These are phyloP conservation scores for Aspergillus sclerotiicarbonarius DNA, from an alignment of 495 filamentous ascomycete genomes.

Conservation along the genomic window DNA sequence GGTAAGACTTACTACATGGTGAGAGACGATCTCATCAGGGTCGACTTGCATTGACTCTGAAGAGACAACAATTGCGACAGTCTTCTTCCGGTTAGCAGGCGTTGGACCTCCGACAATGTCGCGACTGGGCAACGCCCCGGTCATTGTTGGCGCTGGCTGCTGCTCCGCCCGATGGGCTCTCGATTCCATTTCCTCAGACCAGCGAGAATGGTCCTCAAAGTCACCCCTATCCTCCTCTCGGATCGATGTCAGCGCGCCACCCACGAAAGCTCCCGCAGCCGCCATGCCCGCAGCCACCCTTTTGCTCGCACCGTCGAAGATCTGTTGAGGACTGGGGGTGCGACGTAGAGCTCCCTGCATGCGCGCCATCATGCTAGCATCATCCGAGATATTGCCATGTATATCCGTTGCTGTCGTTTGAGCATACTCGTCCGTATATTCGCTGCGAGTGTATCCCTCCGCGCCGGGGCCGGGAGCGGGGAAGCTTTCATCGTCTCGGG, in stretches of 20 bases:
- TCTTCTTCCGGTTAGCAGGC: constrained; percentile 48
- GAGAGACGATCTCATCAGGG: constrained; percentile 59
- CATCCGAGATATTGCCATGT: constrained; percentile 39
- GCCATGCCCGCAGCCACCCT: constrained; percentile 75
- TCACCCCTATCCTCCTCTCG: constrained; percentile 77
- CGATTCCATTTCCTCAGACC: constrained; percentile 74
- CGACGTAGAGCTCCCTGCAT: constrained; percentile 81
- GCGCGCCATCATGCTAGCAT: constrained; percentile 68
- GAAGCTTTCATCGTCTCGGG: constrained; percentile 38
- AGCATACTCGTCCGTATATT: constrained; percentile 31
- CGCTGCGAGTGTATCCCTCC: constrained; percentile 29
- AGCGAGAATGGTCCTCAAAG: constrained; percentile 78
- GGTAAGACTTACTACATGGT: constrained; percentile 70
- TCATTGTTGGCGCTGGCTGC: constrained; percentile 32
- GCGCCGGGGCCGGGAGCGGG: constrained; percentile 31
- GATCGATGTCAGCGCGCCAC: constrained; percentile 77
- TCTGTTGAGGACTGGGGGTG: constrained; percentile 85
- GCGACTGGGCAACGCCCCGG: constrained; percentile 28
- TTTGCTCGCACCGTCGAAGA: constrained; percentile 75
- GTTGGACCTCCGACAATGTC: constrained; percentile 17
- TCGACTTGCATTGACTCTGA: constrained; percentile 63
- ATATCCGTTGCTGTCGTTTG: constrained; percentile 30
- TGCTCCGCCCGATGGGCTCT: constrained; percentile 38
- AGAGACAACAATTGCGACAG: constrained; percentile 80
- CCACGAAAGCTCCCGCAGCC: constrained; percentile 77